Base-by-base conservation (phyloP, 331 rosid species). In the Stylosanthes scabra region DNA sequence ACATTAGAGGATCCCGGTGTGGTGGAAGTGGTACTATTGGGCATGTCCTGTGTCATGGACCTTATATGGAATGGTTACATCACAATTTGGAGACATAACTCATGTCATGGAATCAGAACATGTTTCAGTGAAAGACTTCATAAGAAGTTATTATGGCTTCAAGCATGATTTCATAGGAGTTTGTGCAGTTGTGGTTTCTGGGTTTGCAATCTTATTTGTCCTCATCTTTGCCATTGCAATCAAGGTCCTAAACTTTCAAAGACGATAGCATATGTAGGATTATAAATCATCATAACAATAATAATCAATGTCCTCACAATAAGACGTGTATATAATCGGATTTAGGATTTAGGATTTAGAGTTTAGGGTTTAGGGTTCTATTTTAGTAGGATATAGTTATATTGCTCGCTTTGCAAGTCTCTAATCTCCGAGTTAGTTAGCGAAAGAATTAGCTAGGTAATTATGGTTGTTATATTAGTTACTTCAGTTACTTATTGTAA, bases 11-110 rank as follows among this genome's bases (percentile, higher is more conserved):
- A 88, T 88, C 29, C 96, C 96, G 5, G 75, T 90, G 47, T 88
- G 96, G 96, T 93, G 98, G 98, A 88, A 91, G 81, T 93, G 98
- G 98, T 90, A 81, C 76, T 83, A 84, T 29, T 92, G 98, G 98
- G 79, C 44, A 28, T 74, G 85, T 69, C 98, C 96, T 3, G 31
- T 88, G 74, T 86, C 97, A 0, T 91, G 97, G 98, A 93, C 88
- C n/a, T 71, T 91, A 72, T 93, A 93, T 74, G 98, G 98, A 59
- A 31, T 91, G 72, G 31, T 86, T 52, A 87, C 74, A 47, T 89
- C 98, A 37, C 94, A 91, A 34, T 93, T 69, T 75, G 97, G 94
- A 73, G 89, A 93, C 54, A 11, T 85, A n/a, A 78, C 77, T 14
- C 45, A 62, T 8, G 5, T 10, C 9, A 61, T 89, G 65, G 80